Percentiles rank a stretch among this genome's conserved stretches.
phyloP scores from a whole-genome alignment of 108 stramenopile species.

The Aureococcus anophagefferens region DNA sequence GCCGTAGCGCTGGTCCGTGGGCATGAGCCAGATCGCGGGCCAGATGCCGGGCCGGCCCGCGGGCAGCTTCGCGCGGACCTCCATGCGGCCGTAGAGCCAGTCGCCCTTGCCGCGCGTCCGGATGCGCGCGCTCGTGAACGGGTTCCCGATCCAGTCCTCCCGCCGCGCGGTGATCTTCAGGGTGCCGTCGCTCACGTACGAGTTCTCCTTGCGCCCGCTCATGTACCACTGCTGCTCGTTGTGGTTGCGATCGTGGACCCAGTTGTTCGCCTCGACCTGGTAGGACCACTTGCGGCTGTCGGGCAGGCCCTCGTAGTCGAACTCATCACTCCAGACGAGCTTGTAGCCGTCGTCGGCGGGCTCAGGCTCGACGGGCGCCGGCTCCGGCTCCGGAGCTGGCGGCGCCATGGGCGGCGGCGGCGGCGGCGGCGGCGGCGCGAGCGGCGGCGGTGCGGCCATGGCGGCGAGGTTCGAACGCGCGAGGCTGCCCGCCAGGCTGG shows the following conservation, averaged over 20 bases:
- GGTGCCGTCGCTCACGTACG: not conserved
- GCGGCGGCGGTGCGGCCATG: no score
- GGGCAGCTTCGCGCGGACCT: not conserved
- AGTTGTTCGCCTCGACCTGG: constrained; percentile 2
- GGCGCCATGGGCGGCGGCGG: no score
- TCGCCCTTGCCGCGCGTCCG: not conserved
- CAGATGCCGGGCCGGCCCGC: constrained; percentile 9
- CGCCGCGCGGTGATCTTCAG: not conserved
- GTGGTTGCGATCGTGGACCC: not conserved
- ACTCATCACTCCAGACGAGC: not conserved
- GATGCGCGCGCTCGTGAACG: not conserved
- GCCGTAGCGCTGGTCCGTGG: constrained; percentile 20
- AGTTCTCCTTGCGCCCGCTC: not conserved
- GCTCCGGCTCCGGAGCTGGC: no score
- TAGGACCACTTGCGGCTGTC: not conserved
- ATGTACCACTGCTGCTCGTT: not conserved
- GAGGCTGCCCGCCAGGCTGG: no score
- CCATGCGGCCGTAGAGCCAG: not conserved
- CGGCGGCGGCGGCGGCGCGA: no score
- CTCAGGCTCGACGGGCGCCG: no score
- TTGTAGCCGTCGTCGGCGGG: not conserved
- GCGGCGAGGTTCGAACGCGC: no score
- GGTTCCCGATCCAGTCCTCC: not conserved
- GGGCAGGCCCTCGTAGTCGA: not conserved
- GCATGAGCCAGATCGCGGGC: constrained; percentile 33